Evolutionary conservation across 2,329 filamentous ascomycete species (phyloP).

Genomic region (Diaporthe capsici): DNA sequence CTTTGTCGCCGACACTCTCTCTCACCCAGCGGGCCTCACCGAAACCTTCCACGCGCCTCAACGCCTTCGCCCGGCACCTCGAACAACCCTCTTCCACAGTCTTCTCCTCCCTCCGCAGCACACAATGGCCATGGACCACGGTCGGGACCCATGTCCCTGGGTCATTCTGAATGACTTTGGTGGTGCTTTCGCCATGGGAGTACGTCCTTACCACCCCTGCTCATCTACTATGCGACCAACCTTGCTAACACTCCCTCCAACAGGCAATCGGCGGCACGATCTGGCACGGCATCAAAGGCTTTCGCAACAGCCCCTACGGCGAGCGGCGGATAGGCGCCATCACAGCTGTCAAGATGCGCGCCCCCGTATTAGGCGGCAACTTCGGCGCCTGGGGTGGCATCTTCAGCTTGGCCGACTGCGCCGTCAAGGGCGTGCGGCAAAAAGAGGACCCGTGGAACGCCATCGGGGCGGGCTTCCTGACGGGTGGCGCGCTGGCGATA

Average conservation of each 20-base stretch:
- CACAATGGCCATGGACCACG: constrained; percentile 82
- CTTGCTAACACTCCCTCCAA: constrained; percentile 36
- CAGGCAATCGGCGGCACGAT: constrained; percentile 85
- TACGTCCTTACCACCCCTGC: constrained; percentile 62
- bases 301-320: constrained; percentile 89
- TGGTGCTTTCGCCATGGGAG: constrained; percentile 96
- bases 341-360: constrained; percentile 97
- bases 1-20: not conserved
- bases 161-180: constrained; percentile 98
- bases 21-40: not conserved
- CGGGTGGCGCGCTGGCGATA: constrained; percentile 90
- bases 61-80: not conserved
- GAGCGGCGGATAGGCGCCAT: constrained; percentile 96
- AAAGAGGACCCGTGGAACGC: constrained; percentile 99
- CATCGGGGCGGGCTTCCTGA: constrained; percentile 98
- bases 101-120: not conserved
- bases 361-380: constrained; percentile 96
- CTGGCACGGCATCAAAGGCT: constrained; percentile 98
- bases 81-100: not conserved
- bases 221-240: not conserved
- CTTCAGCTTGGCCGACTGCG: constrained; percentile 96
- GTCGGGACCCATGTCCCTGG: constrained; percentile 96
- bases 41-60: not conserved
- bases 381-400: constrained; percentile 98
- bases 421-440: constrained; percentile 91